Base-by-base conservation (phyloP, 1,139 yeast genomes). In the Pichia kudriavzevii region DNA sequence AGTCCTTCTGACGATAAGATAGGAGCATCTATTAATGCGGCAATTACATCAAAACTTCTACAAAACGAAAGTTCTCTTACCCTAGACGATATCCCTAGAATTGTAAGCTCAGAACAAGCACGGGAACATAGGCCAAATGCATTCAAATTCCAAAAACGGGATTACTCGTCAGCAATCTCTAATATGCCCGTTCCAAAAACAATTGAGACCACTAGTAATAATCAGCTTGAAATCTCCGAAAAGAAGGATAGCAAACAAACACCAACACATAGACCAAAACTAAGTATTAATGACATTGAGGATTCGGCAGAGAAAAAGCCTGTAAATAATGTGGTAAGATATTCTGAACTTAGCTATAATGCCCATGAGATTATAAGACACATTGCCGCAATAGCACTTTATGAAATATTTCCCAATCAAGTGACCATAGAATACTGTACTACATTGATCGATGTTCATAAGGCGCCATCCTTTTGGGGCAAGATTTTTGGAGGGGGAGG, bases 41-140 rank as follows among this genome's bases (percentile, higher is more conserved):
- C 35, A 7, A 18, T 40, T n/a, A 79, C 88, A 0, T 76, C 87
- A 1, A 83, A 78, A 46, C 61, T 81, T 34, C 67, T 84, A 40
- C 76, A 80, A 51, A 83, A 78, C 52, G 94, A 88, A 48, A 83
- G 83, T 48, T 79, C 94, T 1, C 69, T 91, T 38, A 88, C 96
- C 0, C 69, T 91, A 50, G 98, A 91, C 58, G 99, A 91, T 60
- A 91, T 91, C 48, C 95, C 97, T 6, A 70, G 97, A 47, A 88
- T 91, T 52, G 97, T 91, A 10, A 95, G 96, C 3, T 94, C 95
- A 6, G 97, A 91, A 52, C 96, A 88, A 58, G 95, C 97, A 0
- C 69, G 96, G 44, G 95, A 85, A 45, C 80, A 84, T 52, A 71
- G 95, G 40, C 94, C 94, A 5, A 82, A 82, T 56, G 91, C 94